phyloP scores from a whole-genome alignment of 495 filamentous ascomycete species.

The Collariella sp. region DNA sequence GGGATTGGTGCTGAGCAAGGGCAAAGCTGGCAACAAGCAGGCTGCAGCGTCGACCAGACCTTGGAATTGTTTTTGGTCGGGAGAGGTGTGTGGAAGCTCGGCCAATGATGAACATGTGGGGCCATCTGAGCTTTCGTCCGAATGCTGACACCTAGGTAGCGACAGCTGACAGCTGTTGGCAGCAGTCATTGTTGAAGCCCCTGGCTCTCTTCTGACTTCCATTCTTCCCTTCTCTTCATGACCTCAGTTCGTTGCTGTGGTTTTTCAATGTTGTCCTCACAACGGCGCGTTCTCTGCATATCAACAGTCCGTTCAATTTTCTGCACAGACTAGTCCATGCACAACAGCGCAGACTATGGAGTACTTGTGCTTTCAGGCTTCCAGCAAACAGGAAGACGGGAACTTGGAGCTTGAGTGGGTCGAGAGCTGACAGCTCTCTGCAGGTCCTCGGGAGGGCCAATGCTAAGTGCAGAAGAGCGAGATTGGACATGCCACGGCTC shows the following conservation, averaged over 20 bases:
- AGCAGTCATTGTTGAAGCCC: too few species aligned
- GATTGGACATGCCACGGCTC: neutral
- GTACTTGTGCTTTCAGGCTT: too few species aligned
- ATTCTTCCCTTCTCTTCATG: too few species aligned
- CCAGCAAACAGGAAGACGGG: neutral
- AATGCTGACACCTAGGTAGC: too few species aligned
- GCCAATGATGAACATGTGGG: neutral
- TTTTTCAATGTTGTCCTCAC: too few species aligned
- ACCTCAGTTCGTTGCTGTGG: neutral
- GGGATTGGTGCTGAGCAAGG: neutral
- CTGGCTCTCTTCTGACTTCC: neutral
- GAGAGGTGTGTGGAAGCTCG: too few species aligned
- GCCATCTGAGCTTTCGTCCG: neutral
- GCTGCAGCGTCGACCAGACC: neutral
- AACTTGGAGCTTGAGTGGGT: neutral
- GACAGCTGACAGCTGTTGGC: too few species aligned
- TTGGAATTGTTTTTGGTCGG: neutral
- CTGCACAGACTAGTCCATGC: neutral
- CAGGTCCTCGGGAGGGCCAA: neutral
- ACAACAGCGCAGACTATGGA: neutral
- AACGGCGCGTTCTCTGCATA: too few species aligned
- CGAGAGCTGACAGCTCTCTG: neutral
- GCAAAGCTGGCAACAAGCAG: constrained; percentile 1
- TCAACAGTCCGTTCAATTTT: too few species aligned
- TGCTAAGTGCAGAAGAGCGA: constrained; percentile 4